Evolutionary conservation across 2,329 filamentous ascomycete genomes (phyloP).

Genomic region (Blastomyces gilchristii): DNA sequence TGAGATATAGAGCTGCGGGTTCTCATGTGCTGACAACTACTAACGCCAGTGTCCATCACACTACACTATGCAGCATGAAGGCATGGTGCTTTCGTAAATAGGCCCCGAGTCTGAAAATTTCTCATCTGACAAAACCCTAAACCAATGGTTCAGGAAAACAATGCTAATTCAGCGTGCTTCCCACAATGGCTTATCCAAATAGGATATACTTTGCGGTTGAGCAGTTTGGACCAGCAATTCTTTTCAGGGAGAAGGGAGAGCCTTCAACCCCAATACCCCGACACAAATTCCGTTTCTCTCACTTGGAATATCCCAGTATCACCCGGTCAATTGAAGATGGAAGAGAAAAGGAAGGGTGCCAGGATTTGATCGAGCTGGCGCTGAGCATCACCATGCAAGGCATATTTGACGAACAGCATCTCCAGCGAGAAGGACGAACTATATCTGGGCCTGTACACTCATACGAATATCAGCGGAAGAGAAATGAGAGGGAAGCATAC

Average conservation of each 20-base stretch:
- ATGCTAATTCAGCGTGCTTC: slow-evolving; percentile 40
- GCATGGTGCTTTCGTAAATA: slow-evolving; percentile 19
- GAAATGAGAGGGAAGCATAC: slow-evolving; percentile 42
- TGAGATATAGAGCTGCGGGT: slow-evolving; percentile 40
- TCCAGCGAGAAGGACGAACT: slow-evolving; percentile 77
- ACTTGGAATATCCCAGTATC: slow-evolving; percentile 8
- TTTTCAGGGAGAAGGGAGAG: slow-evolving; percentile 62
- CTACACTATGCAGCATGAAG: background rate
- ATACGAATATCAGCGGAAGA: slow-evolving; percentile 28
- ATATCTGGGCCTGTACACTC: slow-evolving; percentile 53
- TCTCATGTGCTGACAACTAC: slow-evolving; percentile 9
- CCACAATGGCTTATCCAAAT: slow-evolving; percentile 10
- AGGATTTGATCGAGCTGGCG: slow-evolving; percentile 74
- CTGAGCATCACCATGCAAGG: slow-evolving; percentile 31
- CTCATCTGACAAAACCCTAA: slow-evolving; percentile 73
- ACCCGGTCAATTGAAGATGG: slow-evolving; percentile 14
- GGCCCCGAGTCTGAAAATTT: slow-evolving; percentile 25
- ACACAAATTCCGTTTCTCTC: slow-evolving; percentile 30
- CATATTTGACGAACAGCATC: slow-evolving; percentile 27
- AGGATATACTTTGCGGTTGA: slow-evolving; percentile 14
- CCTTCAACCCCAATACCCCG: slow-evolving; percentile 74
- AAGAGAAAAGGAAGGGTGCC: slow-evolving; percentile 19
- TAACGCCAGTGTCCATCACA: slow-evolving; percentile 11
- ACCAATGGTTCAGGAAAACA: slow-evolving; percentile 42
- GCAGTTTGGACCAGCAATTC: slow-evolving; percentile 50